Percentiles rank a stretch among this genome's conserved stretches.
Conservation (phyloP, 768 basidiomycete species). For the Fibroporia radiculosa region DNA sequence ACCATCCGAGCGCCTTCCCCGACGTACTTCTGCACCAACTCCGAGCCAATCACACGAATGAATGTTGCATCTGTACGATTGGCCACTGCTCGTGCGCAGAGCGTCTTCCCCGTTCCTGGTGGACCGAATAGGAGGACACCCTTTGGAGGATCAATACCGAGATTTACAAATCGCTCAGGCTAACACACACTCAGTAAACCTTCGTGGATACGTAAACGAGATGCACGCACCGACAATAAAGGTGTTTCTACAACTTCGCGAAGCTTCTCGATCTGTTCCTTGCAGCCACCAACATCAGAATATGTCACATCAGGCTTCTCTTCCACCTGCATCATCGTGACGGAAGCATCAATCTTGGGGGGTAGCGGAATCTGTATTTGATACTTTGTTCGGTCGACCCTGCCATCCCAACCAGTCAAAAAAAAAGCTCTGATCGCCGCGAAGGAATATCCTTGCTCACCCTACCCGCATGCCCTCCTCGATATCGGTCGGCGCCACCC, state of each 20-base stretch:
- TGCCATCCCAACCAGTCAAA: slow-evolving; percentile 21
- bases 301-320: slow-evolving; percentile 98
- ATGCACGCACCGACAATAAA: slow-evolving; percentile 67
- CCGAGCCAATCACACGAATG: slow-evolving; percentile 98
- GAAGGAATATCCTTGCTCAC: slow-evolving; percentile 41
- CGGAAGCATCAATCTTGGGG: slow-evolving; percentile 97
- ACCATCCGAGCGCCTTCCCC: slow-evolving; percentile 99
- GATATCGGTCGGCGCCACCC: slow-evolving; percentile 95
- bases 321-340: slow-evolving; percentile 99
- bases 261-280: slow-evolving; percentile 98
- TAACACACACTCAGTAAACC: slow-evolving; percentile 25
- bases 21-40: slow-evolving; percentile 99
- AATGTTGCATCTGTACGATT: slow-evolving; percentile 99
- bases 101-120: slow-evolving; percentile 97
- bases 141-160: slow-evolving; percentile 98
- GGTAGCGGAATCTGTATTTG: slow-evolving; percentile 98
- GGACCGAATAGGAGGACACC: slow-evolving; percentile 95
- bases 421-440: background rate
- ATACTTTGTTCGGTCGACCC: slow-evolving; percentile 94
- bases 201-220: background rate
- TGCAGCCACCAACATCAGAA: slow-evolving; percentile 96
- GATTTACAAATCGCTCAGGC: slow-evolving; percentile 98
- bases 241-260: slow-evolving; percentile 98
- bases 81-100: slow-evolving; percentile 96
- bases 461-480: slow-evolving; percentile 99